phyloP scores from a whole-genome alignment of 805 yeast species.

The Tetrapisispora nanseiensis region DNA sequence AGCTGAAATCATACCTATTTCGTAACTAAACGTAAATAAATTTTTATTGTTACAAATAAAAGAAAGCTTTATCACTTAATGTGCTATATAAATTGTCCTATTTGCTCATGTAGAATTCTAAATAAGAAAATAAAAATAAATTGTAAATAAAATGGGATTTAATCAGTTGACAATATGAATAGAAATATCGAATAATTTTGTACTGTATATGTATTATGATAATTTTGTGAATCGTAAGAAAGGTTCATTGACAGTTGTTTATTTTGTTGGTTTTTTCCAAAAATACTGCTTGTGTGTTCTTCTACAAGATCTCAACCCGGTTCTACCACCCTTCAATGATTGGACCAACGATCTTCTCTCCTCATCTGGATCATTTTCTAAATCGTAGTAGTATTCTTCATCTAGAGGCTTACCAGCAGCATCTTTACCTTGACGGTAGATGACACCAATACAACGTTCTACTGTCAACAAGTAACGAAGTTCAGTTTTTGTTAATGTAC shows the following conservation, averaged over 20 bases:
- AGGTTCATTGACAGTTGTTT: neutral
- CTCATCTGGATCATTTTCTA: constrained; percentile 68
- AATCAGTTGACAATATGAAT: too few relatives aligned
- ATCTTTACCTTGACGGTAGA: constrained; percentile 83
- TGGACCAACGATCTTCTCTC: constrained; percentile 63
- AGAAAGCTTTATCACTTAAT: too few relatives aligned
- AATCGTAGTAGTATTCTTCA: constrained; percentile 84
- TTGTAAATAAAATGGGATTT: too few relatives aligned
- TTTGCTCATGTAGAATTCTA: neutral
- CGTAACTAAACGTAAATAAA: neutral
- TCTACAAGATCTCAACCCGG: constrained; percentile 80
- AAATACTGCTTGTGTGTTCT: constrained; percentile 76
- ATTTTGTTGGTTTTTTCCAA: constrained; percentile 37
- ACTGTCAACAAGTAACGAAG: constrained; percentile 36
- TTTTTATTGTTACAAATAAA: too few relatives aligned
- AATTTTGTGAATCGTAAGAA: neutral
- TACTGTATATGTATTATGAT: neutral
- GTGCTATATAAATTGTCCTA: neutral
- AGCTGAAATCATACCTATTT: too few relatives aligned
- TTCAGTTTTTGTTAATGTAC: constrained; percentile 36
- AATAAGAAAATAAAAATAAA: too few relatives aligned
- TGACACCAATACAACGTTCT: constrained; percentile 67
- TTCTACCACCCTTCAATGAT: constrained; percentile 65
- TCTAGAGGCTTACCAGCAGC: constrained; percentile 94
- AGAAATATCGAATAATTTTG: neutral